Conservation (phyloP, 2,329 filamentous ascomycete genomes). For the Albifimbria verrucaria region DNA sequence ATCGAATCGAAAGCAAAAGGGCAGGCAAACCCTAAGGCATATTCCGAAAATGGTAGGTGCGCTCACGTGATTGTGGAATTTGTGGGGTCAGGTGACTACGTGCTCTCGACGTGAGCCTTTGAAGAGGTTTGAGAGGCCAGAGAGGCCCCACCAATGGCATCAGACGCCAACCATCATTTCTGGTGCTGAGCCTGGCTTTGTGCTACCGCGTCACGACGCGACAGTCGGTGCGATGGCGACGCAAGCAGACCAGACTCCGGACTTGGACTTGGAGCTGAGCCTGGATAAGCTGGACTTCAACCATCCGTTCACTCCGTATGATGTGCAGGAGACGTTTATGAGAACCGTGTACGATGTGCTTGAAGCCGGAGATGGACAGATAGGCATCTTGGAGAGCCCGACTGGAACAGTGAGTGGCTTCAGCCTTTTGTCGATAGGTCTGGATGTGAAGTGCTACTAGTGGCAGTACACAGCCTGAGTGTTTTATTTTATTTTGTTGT, state of each 20-base stretch:
- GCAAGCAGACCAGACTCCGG: constrained; percentile 10
- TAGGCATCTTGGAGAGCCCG: constrained; percentile 91
- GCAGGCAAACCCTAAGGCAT: constrained; percentile 37
- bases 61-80: constrained; percentile 4
- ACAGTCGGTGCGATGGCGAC: constrained; percentile 14
- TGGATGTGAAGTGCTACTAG: no score
- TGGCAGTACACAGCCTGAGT: no score
- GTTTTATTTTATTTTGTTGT: no score
- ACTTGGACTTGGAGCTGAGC: constrained; percentile 6
- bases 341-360: constrained; percentile 74
- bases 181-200: neutral
- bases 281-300: constrained; percentile 61
- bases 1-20: constrained; percentile 32
- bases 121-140: no score
- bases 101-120: constrained; percentile 15
- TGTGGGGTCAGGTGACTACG: constrained; percentile 27
- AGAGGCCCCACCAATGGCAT: constrained; percentile 15
- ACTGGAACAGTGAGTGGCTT: constrained; percentile 63
- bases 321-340: constrained; percentile 89
- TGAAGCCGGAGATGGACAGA: constrained; percentile 64
- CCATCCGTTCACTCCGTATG: constrained; percentile 84
- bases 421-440: no score
- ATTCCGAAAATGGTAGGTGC: constrained; percentile 2
- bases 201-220: no score
- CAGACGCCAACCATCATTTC: no score